phyloP scores from a whole-genome alignment of 768 basidiomycete species.

The Amanita polypyramis region DNA sequence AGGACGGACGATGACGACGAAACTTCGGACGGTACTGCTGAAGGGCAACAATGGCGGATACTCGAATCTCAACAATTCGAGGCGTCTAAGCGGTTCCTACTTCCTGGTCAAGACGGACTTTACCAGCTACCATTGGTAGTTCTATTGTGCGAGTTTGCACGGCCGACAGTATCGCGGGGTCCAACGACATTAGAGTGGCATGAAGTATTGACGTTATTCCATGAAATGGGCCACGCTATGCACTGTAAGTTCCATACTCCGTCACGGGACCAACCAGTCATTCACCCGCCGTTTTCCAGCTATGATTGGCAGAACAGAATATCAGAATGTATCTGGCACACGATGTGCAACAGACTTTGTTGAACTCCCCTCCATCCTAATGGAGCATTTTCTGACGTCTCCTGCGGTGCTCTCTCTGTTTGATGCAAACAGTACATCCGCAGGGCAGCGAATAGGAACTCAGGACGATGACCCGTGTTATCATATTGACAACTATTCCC shows the following conservation, averaged over 20 bases:
- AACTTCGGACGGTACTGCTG: constrained; percentile 41
- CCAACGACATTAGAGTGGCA: constrained; percentile 81
- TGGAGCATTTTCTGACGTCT: constrained; percentile 95
- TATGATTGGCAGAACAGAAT: constrained; percentile 96
- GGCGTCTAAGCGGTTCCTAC: constrained; percentile 43
- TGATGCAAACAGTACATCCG: constrained; percentile 37
- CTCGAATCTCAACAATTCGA: constrained; percentile 53
- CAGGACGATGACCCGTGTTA: constrained; percentile 69
- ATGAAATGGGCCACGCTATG: constrained; percentile 99
- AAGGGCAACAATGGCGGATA: constrained; percentile 30
- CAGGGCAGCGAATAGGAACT: constrained; percentile 40
- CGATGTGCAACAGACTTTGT: constrained; percentile 98
- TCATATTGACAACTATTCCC: constrained; percentile 82
- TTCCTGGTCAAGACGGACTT: constrained; percentile 54
- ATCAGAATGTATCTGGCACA: constrained; percentile 96
- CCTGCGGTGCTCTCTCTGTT: constrained; percentile 76
- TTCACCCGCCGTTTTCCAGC: constrained; percentile 26
- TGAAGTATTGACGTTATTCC: constrained; percentile 89
- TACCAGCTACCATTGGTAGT: constrained; percentile 91
- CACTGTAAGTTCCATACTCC: constrained; percentile 62
- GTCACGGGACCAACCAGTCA: too few relatives aligned
- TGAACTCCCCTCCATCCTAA: constrained; percentile 93
- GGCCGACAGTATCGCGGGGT: constrained; percentile 46
- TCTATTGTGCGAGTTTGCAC: constrained; percentile 77
- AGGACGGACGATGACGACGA: constrained; percentile 88